Conservation (phyloP, 768 basidiomycete species). For the Galerina sulciceps region DNA sequence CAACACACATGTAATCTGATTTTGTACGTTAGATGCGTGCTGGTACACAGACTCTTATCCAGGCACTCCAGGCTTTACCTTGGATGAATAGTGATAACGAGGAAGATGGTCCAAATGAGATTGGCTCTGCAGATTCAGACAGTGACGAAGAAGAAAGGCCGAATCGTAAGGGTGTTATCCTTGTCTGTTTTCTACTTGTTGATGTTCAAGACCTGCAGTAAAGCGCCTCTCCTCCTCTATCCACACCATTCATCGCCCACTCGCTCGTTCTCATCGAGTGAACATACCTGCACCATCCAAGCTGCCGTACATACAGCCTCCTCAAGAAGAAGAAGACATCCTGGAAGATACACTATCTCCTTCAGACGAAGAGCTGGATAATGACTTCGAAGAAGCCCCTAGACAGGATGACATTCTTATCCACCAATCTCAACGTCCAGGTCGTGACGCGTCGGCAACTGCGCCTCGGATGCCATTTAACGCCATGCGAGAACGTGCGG, state of each 20-base stretch:
- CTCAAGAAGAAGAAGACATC: constrained; percentile 34
- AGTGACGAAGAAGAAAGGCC: constrained; percentile 73
- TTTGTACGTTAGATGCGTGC: constrained; percentile 69
- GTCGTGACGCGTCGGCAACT: neutral
- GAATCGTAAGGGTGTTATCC: constrained; percentile 25
- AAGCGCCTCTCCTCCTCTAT: constrained; percentile 79
- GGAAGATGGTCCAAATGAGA: constrained; percentile 55
- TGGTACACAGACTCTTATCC: constrained; percentile 88
- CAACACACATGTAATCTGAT: constrained; percentile 5
- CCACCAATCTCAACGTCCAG: constrained; percentile 3
- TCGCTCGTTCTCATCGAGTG: constrained; percentile 65
- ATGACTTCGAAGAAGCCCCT: constrained; percentile 66
- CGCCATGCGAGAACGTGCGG: constrained; percentile 44
- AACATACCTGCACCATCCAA: constrained; percentile 30
- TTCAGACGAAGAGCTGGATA: constrained; percentile 35
- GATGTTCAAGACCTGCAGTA: constrained; percentile 28
- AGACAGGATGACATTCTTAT: constrained; percentile 29
- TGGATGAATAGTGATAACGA: constrained; percentile 76
- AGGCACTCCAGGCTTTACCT: constrained; percentile 85
- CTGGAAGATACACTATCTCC: constrained; percentile 18
- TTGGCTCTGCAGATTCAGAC: constrained; percentile 52
- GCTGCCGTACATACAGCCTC: constrained; percentile 17
- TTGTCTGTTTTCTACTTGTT: neutral
- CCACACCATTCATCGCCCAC: constrained; percentile 83
- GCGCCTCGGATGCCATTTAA: constrained; percentile 20